Base-by-base conservation (phyloP, 352 stramenopile species). In the Elongisporangium prolatum region DNA sequence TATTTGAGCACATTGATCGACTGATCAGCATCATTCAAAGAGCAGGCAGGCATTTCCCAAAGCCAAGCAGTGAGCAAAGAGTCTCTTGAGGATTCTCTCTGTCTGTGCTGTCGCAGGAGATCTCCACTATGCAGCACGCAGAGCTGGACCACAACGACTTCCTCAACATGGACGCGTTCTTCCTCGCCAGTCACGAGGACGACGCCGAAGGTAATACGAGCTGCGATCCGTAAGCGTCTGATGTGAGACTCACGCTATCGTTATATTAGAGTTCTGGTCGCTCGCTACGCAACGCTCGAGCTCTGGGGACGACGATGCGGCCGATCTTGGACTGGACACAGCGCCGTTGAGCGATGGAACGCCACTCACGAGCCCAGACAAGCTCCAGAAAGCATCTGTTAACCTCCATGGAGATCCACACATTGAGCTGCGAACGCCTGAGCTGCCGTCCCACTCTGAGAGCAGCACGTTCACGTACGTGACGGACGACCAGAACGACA, bases 91-190 rank as follows among this genome's bases (percentile, higher is more conserved):
- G 21, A 25, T 1, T 40, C 54, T 40, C 54, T 9, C n/a, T 8
- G 52, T 59, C 44, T 22, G 48, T 25, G 54, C 54, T 18, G 22
- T 6, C 54, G 54, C 54, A 44, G 2, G 54, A 48, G 21, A 21
- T 59, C 24, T 21, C 4, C 17, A 56, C 48, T 25, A 74, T 73
- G 67, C 67, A 71, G 38, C 67, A 79, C 54, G 64, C 69, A 56
- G 68, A 75, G 28, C 28, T 40, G 28, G 28, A 40, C 28, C 28
- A 40, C 55, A 63, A 55, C 10, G 71, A 74, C 14, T 44, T 79
- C 51, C 50, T 74, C 44, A 72, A 68, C 52, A 74, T 79, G 17
- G 61, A 79, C 56, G 40, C 61, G 11, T 74, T 79, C 54, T 75
- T 75, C 56, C 16, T 52, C 38, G 47, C 61, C 2, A 64, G 66